Base-by-base conservation (phyloP, 306 rosid species). In the Ochetophila trinervis region DNA sequence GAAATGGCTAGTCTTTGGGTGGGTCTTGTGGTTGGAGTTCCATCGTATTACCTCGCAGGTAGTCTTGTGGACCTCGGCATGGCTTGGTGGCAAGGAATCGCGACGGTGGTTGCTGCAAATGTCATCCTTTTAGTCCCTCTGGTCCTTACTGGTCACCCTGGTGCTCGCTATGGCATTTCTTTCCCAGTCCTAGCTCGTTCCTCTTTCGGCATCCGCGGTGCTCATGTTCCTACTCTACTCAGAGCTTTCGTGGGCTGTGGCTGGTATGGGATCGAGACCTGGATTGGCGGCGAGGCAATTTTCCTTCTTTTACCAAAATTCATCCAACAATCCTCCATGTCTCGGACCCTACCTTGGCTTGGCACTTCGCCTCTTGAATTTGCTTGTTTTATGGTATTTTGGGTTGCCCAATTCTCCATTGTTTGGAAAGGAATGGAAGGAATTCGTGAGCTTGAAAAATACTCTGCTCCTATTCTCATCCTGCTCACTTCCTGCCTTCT, bases 61-160 rank as follows among this genome's bases (percentile, higher is more conserved):
- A 85, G 91, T 62, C 82, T 92, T 3, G 96, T 92, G 19, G 96
- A 92, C 21, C 93, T 92, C 17, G 98, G 98, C 0, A 92, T 92
- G 98, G 82, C 98, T 9, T 93, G 98, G 96, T 87, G 95, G 98
- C 96, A 93, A 76, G 98, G 96, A 6, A 83, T 93, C 30, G 85
- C 82, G 18, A 93, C 96, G 8, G 96, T 93, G 21, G 85, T 87
- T 17, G 42, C 72, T 0, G 96, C 96, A 51, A 93, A 89, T 62
- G 13, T 79, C 8, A 72, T 89, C 10, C 79, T 88, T 1, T 40
- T 87, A 42, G 48, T 86, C 16, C 95, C 95, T 0, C 69, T 89
- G 5, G 48, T 93, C 15, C 86, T 89, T 49, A 85, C 95, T 5
- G 96, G 95, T 10, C 93, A 92, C 35, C 87, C 95, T 0, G 96